Evolutionary conservation across 2,329 filamentous ascomycete genomes (phyloP).

Genomic region (Arthrocladium fulminans): DNA sequence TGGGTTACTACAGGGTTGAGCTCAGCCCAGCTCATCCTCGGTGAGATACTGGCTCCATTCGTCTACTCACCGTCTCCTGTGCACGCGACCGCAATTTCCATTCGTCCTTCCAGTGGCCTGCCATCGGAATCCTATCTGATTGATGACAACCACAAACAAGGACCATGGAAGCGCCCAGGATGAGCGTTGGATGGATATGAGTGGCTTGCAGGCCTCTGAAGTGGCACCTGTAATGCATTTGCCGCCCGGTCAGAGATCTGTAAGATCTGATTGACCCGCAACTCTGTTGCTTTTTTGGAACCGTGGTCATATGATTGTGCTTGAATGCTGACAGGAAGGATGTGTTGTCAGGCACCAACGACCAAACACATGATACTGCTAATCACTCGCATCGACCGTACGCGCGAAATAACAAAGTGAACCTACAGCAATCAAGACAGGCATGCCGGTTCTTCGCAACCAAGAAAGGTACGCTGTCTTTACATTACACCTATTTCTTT

Average conservation of each 20-base stretch:
- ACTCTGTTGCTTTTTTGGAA: not conserved
- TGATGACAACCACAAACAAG: not conserved
- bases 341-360: constrained; percentile 8
- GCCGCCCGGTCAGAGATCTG: constrained; percentile 2
- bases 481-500: constrained; percentile 7
- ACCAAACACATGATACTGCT: constrained; percentile 7
- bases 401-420: constrained; percentile 2
- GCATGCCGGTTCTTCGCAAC: constrained; percentile 32
- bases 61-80: not conserved
- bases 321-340: constrained; percentile 8
- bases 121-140: not conserved
- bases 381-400: constrained; percentile 2
- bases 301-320: constrained; percentile 4
- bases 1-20: not conserved
- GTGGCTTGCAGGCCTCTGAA: constrained; percentile 5
- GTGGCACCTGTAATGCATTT: constrained; percentile 1
- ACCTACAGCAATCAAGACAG: constrained; percentile 4
- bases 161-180: not conserved
- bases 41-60: not conserved
- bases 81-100: not conserved
- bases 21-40: not conserved
- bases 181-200: not conserved
- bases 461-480: constrained; percentile 31
- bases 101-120: not conserved
- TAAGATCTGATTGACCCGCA: constrained; percentile 8